Evolutionary conservation across 2,329 filamentous ascomycete species (phyloP).

Genomic region (Aspergillus sp.): DNA sequence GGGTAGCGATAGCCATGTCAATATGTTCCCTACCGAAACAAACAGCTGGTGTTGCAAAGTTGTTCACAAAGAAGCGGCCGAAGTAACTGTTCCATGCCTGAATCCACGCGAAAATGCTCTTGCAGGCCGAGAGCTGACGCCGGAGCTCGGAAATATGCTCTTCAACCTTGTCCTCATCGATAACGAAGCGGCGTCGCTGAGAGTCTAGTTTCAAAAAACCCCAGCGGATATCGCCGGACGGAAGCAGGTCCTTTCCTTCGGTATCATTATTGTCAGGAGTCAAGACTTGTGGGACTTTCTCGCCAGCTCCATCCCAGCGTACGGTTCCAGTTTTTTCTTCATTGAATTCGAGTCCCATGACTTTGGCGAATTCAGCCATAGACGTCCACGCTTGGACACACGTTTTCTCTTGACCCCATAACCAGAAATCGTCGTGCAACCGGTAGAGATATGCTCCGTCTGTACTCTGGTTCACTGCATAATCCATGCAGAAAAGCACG

Average conservation of each 20-base stretch:
- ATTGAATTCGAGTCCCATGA: constrained; percentile 61
- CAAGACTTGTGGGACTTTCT: constrained; percentile 7
- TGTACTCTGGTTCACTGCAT: constrained; percentile 61
- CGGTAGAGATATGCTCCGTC: constrained; percentile 58
- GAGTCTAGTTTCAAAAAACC: constrained; percentile 60
- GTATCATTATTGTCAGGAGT: neutral
- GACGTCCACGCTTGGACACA: constrained; percentile 61
- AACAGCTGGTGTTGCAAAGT: constrained; percentile 57
- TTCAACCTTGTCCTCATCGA: constrained; percentile 60
- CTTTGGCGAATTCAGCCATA: constrained; percentile 54
- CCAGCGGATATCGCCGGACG: constrained; percentile 57
- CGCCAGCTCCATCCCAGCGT: constrained; percentile 32
- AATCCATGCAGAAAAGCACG: constrained; percentile 65
- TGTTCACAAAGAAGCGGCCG: constrained; percentile 57
- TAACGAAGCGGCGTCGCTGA: constrained; percentile 55
- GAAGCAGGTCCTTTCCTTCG: constrained; percentile 37
- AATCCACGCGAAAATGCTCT: constrained; percentile 59
- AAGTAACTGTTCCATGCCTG: constrained; percentile 62
- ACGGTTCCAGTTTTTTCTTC: constrained; percentile 58
- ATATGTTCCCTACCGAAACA: constrained; percentile 58
- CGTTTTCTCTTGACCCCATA: constrained; percentile 58
- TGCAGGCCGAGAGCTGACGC: constrained; percentile 56
- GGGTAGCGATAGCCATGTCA: constrained; percentile 54
- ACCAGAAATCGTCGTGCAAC: constrained; percentile 67
- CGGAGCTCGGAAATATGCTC: constrained; percentile 60